phyloP scores from a whole-genome alignment of 202 grass and related monocot species.

The Setaria viridis region DNA sequence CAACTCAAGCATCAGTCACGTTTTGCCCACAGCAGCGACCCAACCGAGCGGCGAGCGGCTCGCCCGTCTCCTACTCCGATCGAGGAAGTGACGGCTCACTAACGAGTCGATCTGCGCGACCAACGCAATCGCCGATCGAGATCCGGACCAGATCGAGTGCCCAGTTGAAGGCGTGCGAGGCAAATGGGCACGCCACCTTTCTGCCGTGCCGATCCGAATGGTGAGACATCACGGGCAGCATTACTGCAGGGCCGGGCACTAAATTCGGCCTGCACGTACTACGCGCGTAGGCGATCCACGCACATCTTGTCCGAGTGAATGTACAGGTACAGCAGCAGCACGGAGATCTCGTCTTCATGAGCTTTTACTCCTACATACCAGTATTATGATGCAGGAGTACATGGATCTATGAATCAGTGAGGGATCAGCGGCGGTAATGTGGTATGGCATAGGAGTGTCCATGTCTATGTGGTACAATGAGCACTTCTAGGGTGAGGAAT shows the following conservation, averaged over 20 bases:
- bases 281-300: neutral
- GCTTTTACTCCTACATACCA: neutral
- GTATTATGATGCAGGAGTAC: too few relatives aligned
- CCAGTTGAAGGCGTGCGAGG: neutral
- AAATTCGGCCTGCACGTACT: neutral
- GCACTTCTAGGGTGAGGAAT: too few relatives aligned
- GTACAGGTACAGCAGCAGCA: constrained; percentile 15
- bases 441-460: neutral
- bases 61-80: too few relatives aligned
- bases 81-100: neutral
- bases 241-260: neutral
- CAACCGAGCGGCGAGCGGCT: too few relatives aligned
- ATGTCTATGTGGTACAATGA: too few relatives aligned
- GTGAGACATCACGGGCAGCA: neutral
- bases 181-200: neutral
- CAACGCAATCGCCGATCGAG: neutral
- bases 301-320: neutral
- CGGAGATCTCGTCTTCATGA: constrained; percentile 36
- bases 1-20: neutral
- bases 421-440: neutral
- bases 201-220: neutral
- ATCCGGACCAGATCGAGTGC: neutral
- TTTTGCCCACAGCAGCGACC: too few relatives aligned
- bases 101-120: neutral
- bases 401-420: too few relatives aligned